These are phyloP conservation scores for Phytophthora pistaciae DNA, from an alignment of 352 stramenopile species.

Conservation along the genomic window DNA sequence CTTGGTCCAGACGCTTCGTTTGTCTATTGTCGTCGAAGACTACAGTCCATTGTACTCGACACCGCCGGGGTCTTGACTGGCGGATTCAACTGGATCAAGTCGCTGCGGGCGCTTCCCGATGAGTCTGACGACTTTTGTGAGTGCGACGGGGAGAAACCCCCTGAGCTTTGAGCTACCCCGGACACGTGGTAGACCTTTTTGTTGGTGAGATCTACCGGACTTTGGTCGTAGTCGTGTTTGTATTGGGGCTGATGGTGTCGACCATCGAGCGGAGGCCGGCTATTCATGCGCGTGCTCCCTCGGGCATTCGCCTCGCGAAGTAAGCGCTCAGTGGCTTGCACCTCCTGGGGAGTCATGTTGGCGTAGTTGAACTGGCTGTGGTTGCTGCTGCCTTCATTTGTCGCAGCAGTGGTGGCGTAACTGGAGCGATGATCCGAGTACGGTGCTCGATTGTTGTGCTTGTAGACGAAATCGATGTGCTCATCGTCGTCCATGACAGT, in stretches of 20 bases:
- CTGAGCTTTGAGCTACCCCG: slow-evolving; percentile 1
- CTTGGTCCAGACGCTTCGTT: slow-evolving; percentile 16
- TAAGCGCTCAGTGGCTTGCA: slow-evolving; percentile 18
- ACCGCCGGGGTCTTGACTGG: background rate
- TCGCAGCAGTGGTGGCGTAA: slow-evolving; percentile 33
- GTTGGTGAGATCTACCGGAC: slow-evolving; percentile 11
- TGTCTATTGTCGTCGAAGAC: slow-evolving; percentile 46
- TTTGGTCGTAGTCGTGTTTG: slow-evolving; percentile 21
- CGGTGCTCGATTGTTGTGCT: background rate
- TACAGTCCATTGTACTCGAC: slow-evolving; percentile 38
- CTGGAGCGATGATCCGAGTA: slow-evolving; percentile 19
- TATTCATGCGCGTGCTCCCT: slow-evolving; percentile 8
- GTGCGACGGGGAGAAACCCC: slow-evolving; percentile 12
- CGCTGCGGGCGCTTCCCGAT: slow-evolving; percentile 24
- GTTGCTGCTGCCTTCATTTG: slow-evolving; percentile 44
- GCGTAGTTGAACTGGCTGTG: slow-evolving; percentile 40
- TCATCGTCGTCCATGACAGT: slow-evolving; percentile 35
- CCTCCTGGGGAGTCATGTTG: slow-evolving; percentile 36
- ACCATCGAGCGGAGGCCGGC: slow-evolving; percentile 12
- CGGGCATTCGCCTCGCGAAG: slow-evolving; percentile 18
- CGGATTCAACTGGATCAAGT: slow-evolving; percentile 30
- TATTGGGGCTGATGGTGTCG: slow-evolving; percentile 19
- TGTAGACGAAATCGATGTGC: slow-evolving; percentile 19
- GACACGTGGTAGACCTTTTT: slow-evolving; percentile 29
- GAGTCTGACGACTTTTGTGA: slow-evolving; percentile 35